Base-by-base conservation (phyloP, 129 eudicot genomes). In the Smallanthus sonchifolius region DNA sequence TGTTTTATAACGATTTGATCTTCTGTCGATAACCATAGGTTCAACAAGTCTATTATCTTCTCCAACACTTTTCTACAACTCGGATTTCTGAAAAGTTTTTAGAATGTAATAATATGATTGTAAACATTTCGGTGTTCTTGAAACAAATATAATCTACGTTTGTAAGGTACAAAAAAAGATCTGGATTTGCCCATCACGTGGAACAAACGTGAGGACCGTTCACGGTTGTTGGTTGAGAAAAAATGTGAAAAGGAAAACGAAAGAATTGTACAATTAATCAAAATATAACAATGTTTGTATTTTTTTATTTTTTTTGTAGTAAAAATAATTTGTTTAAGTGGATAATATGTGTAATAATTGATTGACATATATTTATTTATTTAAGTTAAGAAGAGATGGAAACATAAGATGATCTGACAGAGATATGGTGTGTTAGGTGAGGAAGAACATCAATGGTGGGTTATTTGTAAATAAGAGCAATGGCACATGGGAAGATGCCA, bases 401-500 rank as follows among this genome's bases (percentile, higher is more conserved):
- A 70, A 70, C 62, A 70, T 49, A 51, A 34, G 63, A 34, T 45
- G 70, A 65, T 67, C 68, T 55, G 80, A 76, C 57, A 54, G 80
- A 42, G 73, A 67, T 66, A 76, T 52, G 30, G 30, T 37, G 65
- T 19, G 54, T 67, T 76, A 67, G 60, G 80, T 76, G 36, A 38
- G 57, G 51, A 47, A 60, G 37, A 28, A 47, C 37, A 70, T 20
- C 10, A 19, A 44, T 1, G 37, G 5, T 34, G 42, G 62, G 13
- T 34, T 5, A 55, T 11, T 20, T 36, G 54, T 2, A 19, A 24
- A n/a, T 0, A 16, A n/a, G 66, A 20, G 83, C 74, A 78, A 60
- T 45, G 81, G 69, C 83, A 85, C 86, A 81, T 81, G 88, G 81
- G 15, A 67, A 20, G 40, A 15, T 73, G 80, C 83, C 83, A 81